Conservation (phyloP, 352 stramenopile species). For the Saprolegnia parasitica region DNA sequence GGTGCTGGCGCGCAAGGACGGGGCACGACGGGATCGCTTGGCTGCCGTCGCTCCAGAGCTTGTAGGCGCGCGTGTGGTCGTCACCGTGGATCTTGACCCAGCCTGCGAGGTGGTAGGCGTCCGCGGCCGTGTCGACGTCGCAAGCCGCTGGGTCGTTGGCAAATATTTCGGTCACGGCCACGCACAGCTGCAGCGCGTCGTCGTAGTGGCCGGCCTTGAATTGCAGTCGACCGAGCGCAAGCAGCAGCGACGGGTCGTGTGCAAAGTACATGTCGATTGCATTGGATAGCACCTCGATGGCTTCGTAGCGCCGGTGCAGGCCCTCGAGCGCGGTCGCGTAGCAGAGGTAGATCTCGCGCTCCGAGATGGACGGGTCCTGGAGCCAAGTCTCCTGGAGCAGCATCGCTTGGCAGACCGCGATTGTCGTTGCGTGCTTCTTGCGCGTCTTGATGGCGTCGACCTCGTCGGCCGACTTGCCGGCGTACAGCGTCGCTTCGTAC, state of each 20-base stretch:
- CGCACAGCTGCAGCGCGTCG: constrained; percentile 25
- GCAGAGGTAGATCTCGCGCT: constrained; percentile 24
- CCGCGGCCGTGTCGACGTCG: constrained; percentile 23
- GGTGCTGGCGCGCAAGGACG: constrained; percentile 26
- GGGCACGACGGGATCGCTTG: constrained; percentile 21
- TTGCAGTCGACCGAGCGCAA: constrained; percentile 33
- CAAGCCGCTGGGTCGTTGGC: background rate
- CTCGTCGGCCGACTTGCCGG: constrained; percentile 13
- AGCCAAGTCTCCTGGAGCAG: constrained; percentile 24
- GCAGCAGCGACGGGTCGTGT: constrained; percentile 23
- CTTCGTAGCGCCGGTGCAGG: constrained; percentile 23
- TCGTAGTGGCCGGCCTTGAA: constrained; percentile 33
- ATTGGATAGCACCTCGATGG: constrained; percentile 20
- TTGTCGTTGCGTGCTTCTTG: constrained; percentile 16
- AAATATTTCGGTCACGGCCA: constrained; percentile 24
- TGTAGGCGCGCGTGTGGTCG: constrained; percentile 32
- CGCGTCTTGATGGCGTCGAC: constrained; percentile 15
- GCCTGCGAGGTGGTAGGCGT: constrained; percentile 34
- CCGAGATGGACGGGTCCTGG: constrained; percentile 16
- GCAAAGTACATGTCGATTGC: constrained; percentile 11
- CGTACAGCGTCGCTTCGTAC: constrained; percentile 22
- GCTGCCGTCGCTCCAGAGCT: constrained; percentile 30
- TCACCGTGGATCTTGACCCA: constrained; percentile 36
- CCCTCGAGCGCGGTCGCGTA: constrained; percentile 23
- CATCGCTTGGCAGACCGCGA: constrained; percentile 18